A percentile compares a stretch with the other conserved stretches of the same genome.
Conservation (phyloP, 1,139 yeast genomes). For the Lodderomyces orthopsilosis region DNA sequence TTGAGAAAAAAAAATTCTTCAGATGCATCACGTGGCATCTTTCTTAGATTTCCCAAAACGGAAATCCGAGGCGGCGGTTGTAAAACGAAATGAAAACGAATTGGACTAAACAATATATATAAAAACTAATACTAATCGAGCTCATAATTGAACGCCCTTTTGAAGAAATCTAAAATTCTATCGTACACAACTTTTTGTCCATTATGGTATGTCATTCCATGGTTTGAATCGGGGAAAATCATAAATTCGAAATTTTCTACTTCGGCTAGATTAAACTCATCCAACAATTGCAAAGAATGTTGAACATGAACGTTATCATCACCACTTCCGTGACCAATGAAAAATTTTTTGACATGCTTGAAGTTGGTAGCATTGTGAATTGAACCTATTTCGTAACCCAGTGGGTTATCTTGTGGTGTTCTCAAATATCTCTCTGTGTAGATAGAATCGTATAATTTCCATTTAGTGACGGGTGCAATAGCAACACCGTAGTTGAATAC, state of each 20-base stretch:
- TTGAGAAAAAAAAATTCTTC: neutral
- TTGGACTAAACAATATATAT: too few species aligned
- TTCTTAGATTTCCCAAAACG: neutral
- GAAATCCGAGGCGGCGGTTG: neutral
- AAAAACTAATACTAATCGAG: slow-evolving; percentile 11
- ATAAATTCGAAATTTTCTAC: slow-evolving; percentile 72
- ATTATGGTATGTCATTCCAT: slow-evolving; percentile 66
- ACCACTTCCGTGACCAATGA: slow-evolving; percentile 77
- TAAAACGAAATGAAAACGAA: neutral
- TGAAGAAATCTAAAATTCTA: slow-evolving; percentile 40
- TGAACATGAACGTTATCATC: slow-evolving; percentile 84
- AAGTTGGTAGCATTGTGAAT: slow-evolving; percentile 50
- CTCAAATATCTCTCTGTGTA: slow-evolving; percentile 80
- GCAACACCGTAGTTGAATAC: slow-evolving; percentile 68
- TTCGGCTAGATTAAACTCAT: slow-evolving; percentile 52
- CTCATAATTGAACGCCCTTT: slow-evolving; percentile 15
- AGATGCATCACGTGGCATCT: slow-evolving; percentile 1
- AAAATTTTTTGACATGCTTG: slow-evolving; percentile 53
- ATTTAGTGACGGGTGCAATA: slow-evolving; percentile 80
- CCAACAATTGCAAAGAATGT: slow-evolving; percentile 62
- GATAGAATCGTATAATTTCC: slow-evolving; percentile 72
- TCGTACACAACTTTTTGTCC: slow-evolving; percentile 67
- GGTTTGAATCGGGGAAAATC: slow-evolving; percentile 80
- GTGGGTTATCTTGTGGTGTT: slow-evolving; percentile 59
- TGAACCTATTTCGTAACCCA: slow-evolving; percentile 54